These are phyloP conservation scores for Candida arabinofermentans DNA, from an alignment of 805 yeast genomes.

Conservation along the genomic window DNA sequence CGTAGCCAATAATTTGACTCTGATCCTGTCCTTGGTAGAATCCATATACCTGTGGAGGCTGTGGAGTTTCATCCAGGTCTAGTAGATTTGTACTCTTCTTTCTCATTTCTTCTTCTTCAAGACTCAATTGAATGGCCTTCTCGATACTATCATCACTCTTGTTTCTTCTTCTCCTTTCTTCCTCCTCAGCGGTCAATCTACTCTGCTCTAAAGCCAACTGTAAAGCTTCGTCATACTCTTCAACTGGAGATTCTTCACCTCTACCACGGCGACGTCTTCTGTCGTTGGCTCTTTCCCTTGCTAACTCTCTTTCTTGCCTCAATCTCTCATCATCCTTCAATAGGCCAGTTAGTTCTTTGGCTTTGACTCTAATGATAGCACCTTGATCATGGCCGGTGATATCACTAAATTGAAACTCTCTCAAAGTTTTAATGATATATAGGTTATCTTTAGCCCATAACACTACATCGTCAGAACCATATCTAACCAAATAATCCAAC, in stretches of 20 bases:
- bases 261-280: constrained; percentile 33
- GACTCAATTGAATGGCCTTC: constrained; percentile 64
- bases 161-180: constrained; percentile 53
- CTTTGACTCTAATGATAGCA: constrained; percentile 80
- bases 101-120: constrained; percentile 74
- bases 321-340: constrained; percentile 80
- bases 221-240: constrained; percentile 69
- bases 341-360: constrained; percentile 79
- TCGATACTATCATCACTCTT: constrained; percentile 59
- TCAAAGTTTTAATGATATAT: constrained; percentile 80
- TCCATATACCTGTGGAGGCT: constrained; percentile 28
- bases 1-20: constrained; percentile 38
- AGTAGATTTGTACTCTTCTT: constrained; percentile 45
- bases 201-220: constrained; percentile 79
- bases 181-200: constrained; percentile 78
- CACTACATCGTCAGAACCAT: constrained; percentile 85
- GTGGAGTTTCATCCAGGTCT: constrained; percentile 45
- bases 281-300: constrained; percentile 24
- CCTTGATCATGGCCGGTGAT: constrained; percentile 83
- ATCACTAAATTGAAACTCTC: constrained; percentile 84
- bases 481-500: constrained; percentile 80
- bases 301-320: constrained; percentile 56
- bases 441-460: constrained; percentile 88
- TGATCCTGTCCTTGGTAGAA: constrained; percentile 23
- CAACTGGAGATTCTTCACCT: constrained; percentile 23